These are phyloP conservation scores for Cercospora sp. DNA, from an alignment of 2,329 filamentous ascomycete genomes.

Conservation along the genomic window DNA sequence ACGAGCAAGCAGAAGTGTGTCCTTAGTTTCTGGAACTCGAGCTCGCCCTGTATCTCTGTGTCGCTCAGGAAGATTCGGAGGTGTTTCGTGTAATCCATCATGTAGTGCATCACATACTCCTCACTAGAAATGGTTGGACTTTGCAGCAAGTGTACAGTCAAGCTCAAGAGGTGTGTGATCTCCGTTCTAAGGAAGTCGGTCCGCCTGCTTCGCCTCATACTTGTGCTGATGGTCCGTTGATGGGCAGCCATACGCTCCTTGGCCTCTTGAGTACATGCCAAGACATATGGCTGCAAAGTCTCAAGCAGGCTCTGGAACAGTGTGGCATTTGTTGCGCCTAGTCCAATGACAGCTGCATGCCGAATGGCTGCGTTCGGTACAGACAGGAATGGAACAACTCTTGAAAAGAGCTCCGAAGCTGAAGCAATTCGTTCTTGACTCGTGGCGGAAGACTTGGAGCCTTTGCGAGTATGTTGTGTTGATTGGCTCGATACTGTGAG, in stretches of 20 bases:
- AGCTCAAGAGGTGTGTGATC: constrained; percentile 92
- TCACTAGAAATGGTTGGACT: constrained; percentile 75
- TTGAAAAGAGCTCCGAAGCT: constrained; percentile 84
- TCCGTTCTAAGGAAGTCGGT: constrained; percentile 89
- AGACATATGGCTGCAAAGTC: constrained; percentile 82
- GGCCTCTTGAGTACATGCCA: constrained; percentile 83
- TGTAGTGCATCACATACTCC: constrained; percentile 78
- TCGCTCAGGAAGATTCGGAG: constrained; percentile 94
- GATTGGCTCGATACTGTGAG: constrained; percentile 52
- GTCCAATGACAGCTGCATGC: constrained; percentile 84
- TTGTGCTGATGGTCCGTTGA: constrained; percentile 74
- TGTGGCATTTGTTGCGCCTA: constrained; percentile 93
- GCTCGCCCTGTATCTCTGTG: constrained; percentile 88
- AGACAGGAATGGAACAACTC: constrained; percentile 82
- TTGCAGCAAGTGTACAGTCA: constrained; percentile 86
- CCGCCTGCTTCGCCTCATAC: constrained; percentile 74
- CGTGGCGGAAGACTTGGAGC: constrained; percentile 66
- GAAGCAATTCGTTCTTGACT: constrained; percentile 79
- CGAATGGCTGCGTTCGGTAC: constrained; percentile 78
- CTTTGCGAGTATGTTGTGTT: constrained; percentile 76
- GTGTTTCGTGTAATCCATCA: constrained; percentile 87
- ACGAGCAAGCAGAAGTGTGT: constrained; percentile 93
- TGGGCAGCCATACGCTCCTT: constrained; percentile 74
- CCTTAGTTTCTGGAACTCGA: constrained; percentile 87
- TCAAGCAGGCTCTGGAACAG: constrained; percentile 90